Evolutionary conservation across 495 filamentous ascomycete species (phyloP).

Genomic region (Venustampulla echinocandica): DNA sequence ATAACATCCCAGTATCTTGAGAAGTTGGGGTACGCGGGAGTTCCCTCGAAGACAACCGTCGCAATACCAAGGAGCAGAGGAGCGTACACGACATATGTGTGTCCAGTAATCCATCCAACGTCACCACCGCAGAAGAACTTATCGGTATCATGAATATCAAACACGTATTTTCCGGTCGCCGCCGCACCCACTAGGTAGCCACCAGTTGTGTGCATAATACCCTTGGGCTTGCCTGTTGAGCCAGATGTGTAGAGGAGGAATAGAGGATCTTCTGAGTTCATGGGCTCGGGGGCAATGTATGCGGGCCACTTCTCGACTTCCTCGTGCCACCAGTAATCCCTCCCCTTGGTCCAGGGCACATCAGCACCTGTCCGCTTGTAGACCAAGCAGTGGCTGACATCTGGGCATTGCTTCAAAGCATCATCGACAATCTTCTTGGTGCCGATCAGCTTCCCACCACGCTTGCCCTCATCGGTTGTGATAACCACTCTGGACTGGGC

Average conservation of each 20-base stretch:
- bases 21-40: slow-evolving; percentile 94
- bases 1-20: slow-evolving; percentile 98
- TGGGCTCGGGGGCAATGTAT: slow-evolving; percentile 77
- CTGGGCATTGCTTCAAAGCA: slow-evolving; percentile 92
- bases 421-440: slow-evolving; percentile 99
- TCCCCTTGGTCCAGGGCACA: slow-evolving; percentile 78
- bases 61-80: slow-evolving; percentile 86
- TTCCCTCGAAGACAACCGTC: slow-evolving; percentile 98
- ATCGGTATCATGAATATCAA: slow-evolving; percentile 92
- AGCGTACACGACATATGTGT: slow-evolving; percentile 97
- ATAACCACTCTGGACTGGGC: slow-evolving; percentile 87
- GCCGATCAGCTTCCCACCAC: slow-evolving; percentile 93
- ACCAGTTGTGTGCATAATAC: slow-evolving; percentile 95
- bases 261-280: slow-evolving; percentile 90
- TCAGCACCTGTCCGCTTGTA: slow-evolving; percentile 94
- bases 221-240: slow-evolving; percentile 97
- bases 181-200: slow-evolving; percentile 92
- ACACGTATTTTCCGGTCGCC: slow-evolving; percentile 93
- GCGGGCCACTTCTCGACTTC: slow-evolving; percentile 91
- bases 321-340: slow-evolving; percentile 98
- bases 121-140: slow-evolving; percentile 96
- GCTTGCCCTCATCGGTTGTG: slow-evolving; percentile 94
- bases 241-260: slow-evolving; percentile 98
- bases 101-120: slow-evolving; percentile 99
- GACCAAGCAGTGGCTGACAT: slow-evolving; percentile 76